Conservation (phyloP, 78 protist genomes). For the Thecamonas trahens region DNA sequence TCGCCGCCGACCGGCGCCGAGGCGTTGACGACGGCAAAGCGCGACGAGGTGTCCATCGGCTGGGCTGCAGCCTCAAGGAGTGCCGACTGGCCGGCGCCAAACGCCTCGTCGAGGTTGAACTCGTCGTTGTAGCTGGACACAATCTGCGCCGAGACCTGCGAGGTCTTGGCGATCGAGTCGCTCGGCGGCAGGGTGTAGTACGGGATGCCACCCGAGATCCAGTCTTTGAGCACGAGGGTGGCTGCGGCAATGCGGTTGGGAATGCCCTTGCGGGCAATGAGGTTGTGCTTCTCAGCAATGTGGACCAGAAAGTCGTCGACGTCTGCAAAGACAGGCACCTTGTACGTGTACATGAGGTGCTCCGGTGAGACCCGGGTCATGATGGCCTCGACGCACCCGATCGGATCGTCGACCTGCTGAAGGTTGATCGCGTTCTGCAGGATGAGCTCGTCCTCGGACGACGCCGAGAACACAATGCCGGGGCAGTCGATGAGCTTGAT, state of each 20-base stretch:
- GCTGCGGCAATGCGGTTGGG: conserved; percentile 24
- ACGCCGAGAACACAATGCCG: conserved; percentile 72
- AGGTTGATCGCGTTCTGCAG: conserved; percentile 47
- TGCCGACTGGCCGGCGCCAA: too few relatives aligned
- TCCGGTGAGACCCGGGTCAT: conserved; percentile 14
- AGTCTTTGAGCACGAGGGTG: conserved; percentile 13
- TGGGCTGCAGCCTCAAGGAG: too few relatives aligned
- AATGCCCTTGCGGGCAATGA: conserved; percentile 22
- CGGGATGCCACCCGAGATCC: conserved; percentile 28
- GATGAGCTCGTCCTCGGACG: conserved; percentile 27
- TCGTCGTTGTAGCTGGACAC: background rate
- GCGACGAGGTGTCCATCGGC: too few relatives aligned
- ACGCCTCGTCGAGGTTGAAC: background rate
- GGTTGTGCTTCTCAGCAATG: conserved; percentile 17
- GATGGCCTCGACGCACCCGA: conserved; percentile 26
- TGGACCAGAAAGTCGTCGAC: conserved; percentile 10
- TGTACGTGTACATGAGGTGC: conserved; percentile 19
- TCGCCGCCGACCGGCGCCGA: too few relatives aligned
- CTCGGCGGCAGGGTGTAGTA: conserved; percentile 45
- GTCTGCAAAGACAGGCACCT: conserved; percentile 8
- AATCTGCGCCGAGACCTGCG: background rate
- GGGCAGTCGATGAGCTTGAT: conserved; percentile 92
- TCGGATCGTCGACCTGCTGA: conserved; percentile 60
- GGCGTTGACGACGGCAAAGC: too few relatives aligned
- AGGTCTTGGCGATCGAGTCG: background rate